Evolutionary conservation across 495 filamentous ascomycete genomes (phyloP), one percentile per base, ranked within the genome.

Genomic region (Baudoinia panamericana): DNA sequence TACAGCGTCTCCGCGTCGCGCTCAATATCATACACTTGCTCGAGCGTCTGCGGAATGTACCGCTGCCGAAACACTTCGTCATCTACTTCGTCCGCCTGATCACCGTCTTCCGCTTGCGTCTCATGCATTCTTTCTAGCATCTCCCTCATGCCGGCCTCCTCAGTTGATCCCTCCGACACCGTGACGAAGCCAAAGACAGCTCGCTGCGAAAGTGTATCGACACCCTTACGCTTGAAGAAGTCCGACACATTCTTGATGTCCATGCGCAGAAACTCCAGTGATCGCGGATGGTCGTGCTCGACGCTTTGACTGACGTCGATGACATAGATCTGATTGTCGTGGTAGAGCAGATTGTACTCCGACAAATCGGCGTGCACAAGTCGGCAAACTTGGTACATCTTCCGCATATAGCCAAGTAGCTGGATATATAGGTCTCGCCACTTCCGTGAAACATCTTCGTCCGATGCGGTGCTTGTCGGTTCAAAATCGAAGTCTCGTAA

Each of bases 301-400:
- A 97, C 90, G 52, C 77, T 84, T 60, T 97, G 90, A 49, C 84
- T 93, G 30, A 97, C 90, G 64, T 97, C 90, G 52, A 97, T 97
- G 54, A 97, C 77, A 68, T 81, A 92, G 0, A 93, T 70, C 50
- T 77, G 75, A 31, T 73, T 67, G 51, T 86, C 70, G 60, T 94
- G 75, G 63, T 92, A 96, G 0, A 97, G 72, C 30, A 93, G 72
- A 51, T 97, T 97, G 67, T 96, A 97, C 64, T 96, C 90, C 61
- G 82, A 90, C 52, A 97, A 59, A 73, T 97, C 90, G 9, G 85
- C 90, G 56, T 97, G 90, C 0, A 97, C 92, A 3, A 97, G 73
- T 33, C 65, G 72, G 64, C 92, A 95, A 11, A 73, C 73, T 55
- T 90, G 84, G 61, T 93, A 96, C 65, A 97, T 76, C 28, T 76